Evolutionary conservation across 129 eudicot species (phyloP).

Genomic region (Saussurea involucrata): DNA sequence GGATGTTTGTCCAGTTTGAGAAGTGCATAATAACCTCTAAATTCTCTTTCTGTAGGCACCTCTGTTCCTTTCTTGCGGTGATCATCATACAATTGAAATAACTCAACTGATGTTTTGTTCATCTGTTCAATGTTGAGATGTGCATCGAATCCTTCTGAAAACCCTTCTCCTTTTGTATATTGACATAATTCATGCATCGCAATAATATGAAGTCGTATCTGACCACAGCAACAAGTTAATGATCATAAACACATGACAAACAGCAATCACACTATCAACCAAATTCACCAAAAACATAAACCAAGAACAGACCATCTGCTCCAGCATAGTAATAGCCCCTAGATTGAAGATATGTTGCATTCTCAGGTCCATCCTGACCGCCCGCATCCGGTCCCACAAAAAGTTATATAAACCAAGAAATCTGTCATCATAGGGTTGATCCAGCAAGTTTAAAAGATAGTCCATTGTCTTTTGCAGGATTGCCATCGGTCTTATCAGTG

Average conservation of each 20-base stretch:
- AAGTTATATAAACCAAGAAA: slow-evolving; percentile 90
- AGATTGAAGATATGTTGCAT: slow-evolving; percentile 91
- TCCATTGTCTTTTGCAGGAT: slow-evolving; percentile 87
- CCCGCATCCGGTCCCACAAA: slow-evolving; percentile 98
- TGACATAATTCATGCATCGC: slow-evolving; percentile 98
- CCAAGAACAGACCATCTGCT: slow-evolving; percentile 78
- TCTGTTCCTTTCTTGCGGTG: slow-evolving; percentile 84
- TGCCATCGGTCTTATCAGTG: slow-evolving; percentile 82
- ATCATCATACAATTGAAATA: slow-evolving; percentile 90
- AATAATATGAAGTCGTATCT: slow-evolving; percentile 93
- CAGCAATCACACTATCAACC: background rate
- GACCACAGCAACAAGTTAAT: slow-evolving; percentile 29
- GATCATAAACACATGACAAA: slow-evolving; percentile 4
- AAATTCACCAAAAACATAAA: slow-evolving; percentile 6
- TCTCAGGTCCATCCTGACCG: slow-evolving; percentile 96
- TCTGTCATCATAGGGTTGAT: slow-evolving; percentile 69
- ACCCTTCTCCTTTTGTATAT: slow-evolving; percentile 93
- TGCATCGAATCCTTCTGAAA: slow-evolving; percentile 98
- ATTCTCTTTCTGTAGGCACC: slow-evolving; percentile 89
- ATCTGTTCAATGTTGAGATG: slow-evolving; percentile 98
- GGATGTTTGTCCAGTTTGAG: slow-evolving; percentile 96
- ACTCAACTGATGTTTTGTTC: slow-evolving; percentile 96
- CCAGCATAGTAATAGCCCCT: slow-evolving; percentile 84
- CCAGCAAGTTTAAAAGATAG: slow-evolving; percentile 74
- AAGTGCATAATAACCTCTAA: slow-evolving; percentile 98